Evolutionary conservation across 345 rosid species (phyloP).

Genomic region (Kernera saxatilis): DNA sequence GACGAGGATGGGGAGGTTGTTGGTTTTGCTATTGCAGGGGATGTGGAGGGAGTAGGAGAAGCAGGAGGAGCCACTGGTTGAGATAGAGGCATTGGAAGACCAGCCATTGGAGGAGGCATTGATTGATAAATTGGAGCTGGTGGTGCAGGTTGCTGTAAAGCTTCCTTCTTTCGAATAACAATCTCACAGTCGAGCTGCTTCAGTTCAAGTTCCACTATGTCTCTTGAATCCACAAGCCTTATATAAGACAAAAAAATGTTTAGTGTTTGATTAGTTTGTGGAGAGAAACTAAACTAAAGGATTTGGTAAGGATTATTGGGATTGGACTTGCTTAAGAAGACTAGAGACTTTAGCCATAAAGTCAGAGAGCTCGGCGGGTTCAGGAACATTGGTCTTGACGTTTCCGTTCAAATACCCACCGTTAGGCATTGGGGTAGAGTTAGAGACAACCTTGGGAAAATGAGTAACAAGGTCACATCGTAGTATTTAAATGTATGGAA

Average conservation of each 20-base stretch:
- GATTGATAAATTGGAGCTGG: constrained; percentile 33
- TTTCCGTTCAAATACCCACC: constrained; percentile 34
- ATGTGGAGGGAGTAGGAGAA: constrained; percentile 30
- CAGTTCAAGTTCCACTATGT: constrained; percentile 75
- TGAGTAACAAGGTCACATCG: background rate
- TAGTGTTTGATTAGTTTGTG: background rate
- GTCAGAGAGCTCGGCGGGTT: constrained; percentile 49
- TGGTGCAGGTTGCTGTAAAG: constrained; percentile 49
- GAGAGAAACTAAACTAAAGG: background rate
- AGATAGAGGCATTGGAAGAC: constrained; percentile 39
- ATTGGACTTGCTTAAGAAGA: constrained; percentile 68
- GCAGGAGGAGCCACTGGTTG: constrained; percentile 41
- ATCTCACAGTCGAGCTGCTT: constrained; percentile 84
- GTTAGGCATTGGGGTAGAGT: constrained; percentile 40
- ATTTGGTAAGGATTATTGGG: background rate
- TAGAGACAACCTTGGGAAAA: constrained; percentile 44
- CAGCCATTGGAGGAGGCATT: constrained; percentile 44
- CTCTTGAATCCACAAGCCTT: constrained; percentile 95
- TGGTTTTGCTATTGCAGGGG: constrained; percentile 40
- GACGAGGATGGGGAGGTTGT: constrained; percentile 41
- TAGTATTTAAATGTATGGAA: background rate
- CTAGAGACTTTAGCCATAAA: constrained; percentile 85
- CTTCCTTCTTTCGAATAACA: constrained; percentile 78
- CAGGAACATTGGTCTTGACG: constrained; percentile 43
- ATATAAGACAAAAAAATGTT: background rate